phyloP scores from a whole-genome alignment of 352 stramenopile species.

The Globisporangium middletonii region DNA sequence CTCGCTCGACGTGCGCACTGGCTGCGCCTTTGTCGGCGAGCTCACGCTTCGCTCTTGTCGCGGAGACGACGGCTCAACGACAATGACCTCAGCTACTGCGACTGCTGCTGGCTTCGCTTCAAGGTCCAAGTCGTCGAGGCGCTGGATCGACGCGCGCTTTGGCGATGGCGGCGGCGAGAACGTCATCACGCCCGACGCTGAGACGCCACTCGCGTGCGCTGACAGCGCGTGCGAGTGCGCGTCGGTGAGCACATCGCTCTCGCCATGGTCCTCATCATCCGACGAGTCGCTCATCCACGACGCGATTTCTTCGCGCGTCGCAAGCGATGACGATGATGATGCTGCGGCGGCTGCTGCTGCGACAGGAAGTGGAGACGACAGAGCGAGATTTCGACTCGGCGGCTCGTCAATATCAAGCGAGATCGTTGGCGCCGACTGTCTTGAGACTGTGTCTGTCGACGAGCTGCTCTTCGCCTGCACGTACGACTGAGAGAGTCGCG shows the following conservation, averaged over 20 bases:
- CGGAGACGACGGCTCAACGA: neutral
- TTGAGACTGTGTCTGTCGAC: neutral
- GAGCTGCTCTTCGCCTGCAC: slow-evolving; percentile 1
- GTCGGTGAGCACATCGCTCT: neutral
- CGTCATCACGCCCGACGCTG: neutral
- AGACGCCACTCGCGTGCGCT: neutral
- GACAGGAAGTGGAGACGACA: neutral
- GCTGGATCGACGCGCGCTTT: slow-evolving; percentile 3
- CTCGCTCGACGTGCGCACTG: neutral
- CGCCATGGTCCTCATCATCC: neutral
- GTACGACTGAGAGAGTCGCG: slow-evolving; percentile 1
- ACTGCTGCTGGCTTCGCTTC: slow-evolving; percentile 1
- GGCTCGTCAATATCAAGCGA: neutral
- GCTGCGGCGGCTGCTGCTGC: neutral
- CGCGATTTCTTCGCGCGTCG: too few species aligned
- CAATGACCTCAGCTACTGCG: neutral
- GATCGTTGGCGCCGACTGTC: slow-evolving; percentile 2
- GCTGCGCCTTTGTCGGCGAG: neutral
- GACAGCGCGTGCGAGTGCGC: neutral
- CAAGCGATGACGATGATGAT: too few species aligned
- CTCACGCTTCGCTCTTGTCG: neutral
- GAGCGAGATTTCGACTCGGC: neutral
- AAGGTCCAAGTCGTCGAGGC: slow-evolving; percentile 5
- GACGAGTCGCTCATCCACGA: neutral
- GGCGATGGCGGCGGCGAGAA: slow-evolving; percentile 6